phyloP scores from a whole-genome alignment of 768 basidiomycete genomes.

The Boletus eberwhitei region DNA sequence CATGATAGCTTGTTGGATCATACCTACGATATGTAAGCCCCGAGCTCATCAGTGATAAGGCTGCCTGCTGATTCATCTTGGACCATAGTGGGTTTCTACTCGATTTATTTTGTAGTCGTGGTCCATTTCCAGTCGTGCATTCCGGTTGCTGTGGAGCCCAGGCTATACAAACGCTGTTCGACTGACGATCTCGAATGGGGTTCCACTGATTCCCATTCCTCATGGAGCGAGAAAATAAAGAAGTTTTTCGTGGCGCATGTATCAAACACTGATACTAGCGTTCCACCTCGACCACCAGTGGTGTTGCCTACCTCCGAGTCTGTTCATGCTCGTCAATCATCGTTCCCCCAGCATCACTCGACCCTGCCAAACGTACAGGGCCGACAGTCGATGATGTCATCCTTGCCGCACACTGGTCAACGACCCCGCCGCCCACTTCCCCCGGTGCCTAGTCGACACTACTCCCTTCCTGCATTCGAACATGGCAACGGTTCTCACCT shows the following conservation, averaged over 20 bases:
- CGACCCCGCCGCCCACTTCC: background rate
- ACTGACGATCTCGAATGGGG: constrained; percentile 21
- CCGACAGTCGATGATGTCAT: constrained; percentile 14
- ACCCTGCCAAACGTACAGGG: background rate
- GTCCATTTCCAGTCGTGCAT: constrained; percentile 35
- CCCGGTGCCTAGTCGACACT: constrained; percentile 13
- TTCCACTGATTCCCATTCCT: constrained; percentile 2
- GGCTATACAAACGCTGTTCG: background rate
- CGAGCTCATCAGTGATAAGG: background rate
- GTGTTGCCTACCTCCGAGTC: constrained; percentile 11
- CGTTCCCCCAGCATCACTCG: constrained; percentile 2
- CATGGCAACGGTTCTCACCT: constrained; percentile 1
- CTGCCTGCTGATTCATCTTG: constrained; percentile 5
- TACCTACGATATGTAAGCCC: constrained; percentile 48
- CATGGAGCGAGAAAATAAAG: constrained; percentile 3
- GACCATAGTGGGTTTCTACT: constrained; percentile 42
- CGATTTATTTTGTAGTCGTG: constrained; percentile 37
- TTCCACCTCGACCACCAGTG: constrained; percentile 2
- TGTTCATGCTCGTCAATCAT: constrained; percentile 4
- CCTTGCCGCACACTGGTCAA: background rate
- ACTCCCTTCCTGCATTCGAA: constrained; percentile 23
- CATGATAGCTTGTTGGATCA: constrained; percentile 50
- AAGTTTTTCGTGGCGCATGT: background rate
- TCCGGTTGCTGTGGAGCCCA: constrained; percentile 16
- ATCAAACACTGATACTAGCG: background rate